phyloP scores from a whole-genome alignment of 1,139 yeast species.

The Nadsonia commutata region DNA sequence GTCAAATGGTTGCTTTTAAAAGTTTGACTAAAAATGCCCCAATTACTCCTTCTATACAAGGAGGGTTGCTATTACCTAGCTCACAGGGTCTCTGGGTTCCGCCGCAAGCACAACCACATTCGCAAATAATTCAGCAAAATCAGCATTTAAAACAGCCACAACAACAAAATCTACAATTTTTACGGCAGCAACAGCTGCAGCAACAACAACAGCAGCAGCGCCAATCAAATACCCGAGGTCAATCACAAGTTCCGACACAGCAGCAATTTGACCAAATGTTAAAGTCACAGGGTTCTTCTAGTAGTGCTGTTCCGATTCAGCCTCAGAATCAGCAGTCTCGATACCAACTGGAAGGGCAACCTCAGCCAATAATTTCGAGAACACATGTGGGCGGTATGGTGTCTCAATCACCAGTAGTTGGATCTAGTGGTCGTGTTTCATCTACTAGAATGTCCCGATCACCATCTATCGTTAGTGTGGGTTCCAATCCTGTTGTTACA shows the following conservation, averaged over 20 bases:
- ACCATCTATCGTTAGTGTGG: background rate
- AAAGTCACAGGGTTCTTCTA: constrained; percentile 3
- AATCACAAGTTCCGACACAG: constrained; percentile 13
- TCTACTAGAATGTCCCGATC: background rate
- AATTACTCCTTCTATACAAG: constrained; percentile 34
- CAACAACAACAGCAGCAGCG: constrained; percentile 8
- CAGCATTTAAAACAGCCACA: constrained; percentile 3
- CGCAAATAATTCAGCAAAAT: constrained; percentile 2
- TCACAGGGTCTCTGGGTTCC: constrained; percentile 16
- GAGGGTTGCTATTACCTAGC: constrained; percentile 21
- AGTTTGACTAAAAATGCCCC: constrained; percentile 58
- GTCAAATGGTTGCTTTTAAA: constrained; percentile 64
- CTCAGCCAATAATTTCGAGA: background rate
- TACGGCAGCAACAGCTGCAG: constrained; percentile 8
- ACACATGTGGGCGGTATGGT: background rate
- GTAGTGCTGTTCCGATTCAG: too few relatives aligned
- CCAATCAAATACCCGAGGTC: constrained; percentile 9
- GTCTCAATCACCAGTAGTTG: background rate
- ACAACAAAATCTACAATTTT: constrained; percentile 2
- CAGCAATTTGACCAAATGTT: constrained; percentile 2
- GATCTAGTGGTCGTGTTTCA: background rate
- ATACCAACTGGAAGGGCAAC: too few relatives aligned
- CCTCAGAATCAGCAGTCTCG: too few relatives aligned
- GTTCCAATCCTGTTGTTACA: background rate
- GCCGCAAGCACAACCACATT: constrained; percentile 9